Evolutionary conservation across 2,329 filamentous ascomycete genomes (phyloP).

Genomic region (Magnaporthiopsis rhizophila): DNA sequence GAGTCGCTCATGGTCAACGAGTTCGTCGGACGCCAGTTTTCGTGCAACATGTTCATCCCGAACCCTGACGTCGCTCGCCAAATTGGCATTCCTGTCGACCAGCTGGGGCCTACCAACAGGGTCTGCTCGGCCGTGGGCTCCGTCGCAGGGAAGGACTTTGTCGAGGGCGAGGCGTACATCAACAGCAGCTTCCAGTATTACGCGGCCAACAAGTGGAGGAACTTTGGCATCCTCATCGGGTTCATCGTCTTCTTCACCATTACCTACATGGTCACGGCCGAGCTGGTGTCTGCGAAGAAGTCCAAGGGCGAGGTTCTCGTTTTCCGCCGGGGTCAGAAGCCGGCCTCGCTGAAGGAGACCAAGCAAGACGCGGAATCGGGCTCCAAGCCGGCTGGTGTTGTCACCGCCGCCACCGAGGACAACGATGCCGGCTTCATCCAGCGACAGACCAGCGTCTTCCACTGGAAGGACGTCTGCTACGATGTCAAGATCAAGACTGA

Average conservation of each 20-base stretch:
- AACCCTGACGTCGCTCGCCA: constrained; percentile 21
- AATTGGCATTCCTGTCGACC: constrained; percentile 17
- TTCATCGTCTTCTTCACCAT: constrained; percentile 58
- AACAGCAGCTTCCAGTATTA: constrained; percentile 46
- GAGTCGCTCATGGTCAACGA: constrained; percentile 69
- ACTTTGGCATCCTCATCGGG: constrained; percentile 58
- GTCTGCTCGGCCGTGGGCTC: constrained; percentile 44
- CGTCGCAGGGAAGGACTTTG: constrained; percentile 40
- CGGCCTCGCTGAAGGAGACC: constrained; percentile 48
- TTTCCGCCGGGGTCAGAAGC: constrained; percentile 56
- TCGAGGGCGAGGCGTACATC: constrained; percentile 57
- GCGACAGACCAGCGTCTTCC: constrained; percentile 55
- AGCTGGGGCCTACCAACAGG: neutral
- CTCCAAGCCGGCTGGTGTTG: neutral
- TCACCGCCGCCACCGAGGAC: constrained; percentile 9
- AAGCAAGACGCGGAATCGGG: constrained; percentile 53
- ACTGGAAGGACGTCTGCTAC: constrained; percentile 70
- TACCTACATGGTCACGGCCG: constrained; percentile 55
- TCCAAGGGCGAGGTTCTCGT: constrained; percentile 64
- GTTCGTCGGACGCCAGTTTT: constrained; percentile 49
- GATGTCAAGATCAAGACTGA: constrained; percentile 66
- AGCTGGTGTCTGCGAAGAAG: constrained; percentile 54
- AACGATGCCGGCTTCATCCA: constrained; percentile 23
- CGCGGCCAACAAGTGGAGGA: constrained; percentile 54
- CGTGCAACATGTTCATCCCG: constrained; percentile 44